Percentiles rank a stretch among this genome's conserved stretches.
Conservation (phyloP, 2,329 filamentous ascomycete genomes). For the Magnaporthiopsis poae region DNA sequence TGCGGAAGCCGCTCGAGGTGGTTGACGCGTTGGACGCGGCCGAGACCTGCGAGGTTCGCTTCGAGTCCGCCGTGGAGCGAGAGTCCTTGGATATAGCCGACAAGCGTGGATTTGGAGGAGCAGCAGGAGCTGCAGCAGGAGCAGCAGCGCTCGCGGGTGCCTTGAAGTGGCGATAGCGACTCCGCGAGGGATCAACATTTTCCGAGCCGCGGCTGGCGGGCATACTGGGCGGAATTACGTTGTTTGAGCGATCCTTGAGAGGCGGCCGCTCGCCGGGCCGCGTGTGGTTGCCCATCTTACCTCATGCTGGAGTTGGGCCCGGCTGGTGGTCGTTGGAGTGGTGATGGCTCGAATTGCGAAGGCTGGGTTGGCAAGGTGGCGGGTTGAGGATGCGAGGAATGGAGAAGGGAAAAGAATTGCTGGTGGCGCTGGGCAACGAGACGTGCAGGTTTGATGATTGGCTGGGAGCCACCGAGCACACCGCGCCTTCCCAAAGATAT, state of each 20-base stretch:
- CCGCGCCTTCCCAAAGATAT: neutral
- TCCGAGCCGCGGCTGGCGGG: neutral
- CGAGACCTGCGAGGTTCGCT: constrained; percentile 29
- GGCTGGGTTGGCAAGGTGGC: neutral
- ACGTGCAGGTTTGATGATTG: neutral
- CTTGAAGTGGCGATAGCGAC: neutral
- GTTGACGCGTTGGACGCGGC: constrained; percentile 22
- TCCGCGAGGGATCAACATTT: neutral
- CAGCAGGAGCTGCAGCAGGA: neutral
- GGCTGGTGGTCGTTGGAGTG: neutral
- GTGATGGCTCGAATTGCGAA: neutral
- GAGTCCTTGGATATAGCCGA: constrained; percentile 24
- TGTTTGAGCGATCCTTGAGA: neutral
- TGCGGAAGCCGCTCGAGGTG: constrained; percentile 19
- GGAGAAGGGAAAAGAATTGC: neutral
- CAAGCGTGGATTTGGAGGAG: constrained; percentile 14
- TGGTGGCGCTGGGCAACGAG: neutral
- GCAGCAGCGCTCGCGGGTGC: neutral
- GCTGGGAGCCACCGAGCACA: neutral
- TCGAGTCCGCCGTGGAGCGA: constrained; percentile 20
- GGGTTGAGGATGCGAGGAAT: neutral
- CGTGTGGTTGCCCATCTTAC: neutral
- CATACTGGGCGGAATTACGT: neutral
- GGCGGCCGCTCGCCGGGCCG: constrained; percentile 1
- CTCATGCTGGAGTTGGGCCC: neutral